Evolutionary conservation across 768 basidiomycete genomes (phyloP), one percentile per base, ranked within the genome.

Genomic region (Boletales sp.): DNA sequence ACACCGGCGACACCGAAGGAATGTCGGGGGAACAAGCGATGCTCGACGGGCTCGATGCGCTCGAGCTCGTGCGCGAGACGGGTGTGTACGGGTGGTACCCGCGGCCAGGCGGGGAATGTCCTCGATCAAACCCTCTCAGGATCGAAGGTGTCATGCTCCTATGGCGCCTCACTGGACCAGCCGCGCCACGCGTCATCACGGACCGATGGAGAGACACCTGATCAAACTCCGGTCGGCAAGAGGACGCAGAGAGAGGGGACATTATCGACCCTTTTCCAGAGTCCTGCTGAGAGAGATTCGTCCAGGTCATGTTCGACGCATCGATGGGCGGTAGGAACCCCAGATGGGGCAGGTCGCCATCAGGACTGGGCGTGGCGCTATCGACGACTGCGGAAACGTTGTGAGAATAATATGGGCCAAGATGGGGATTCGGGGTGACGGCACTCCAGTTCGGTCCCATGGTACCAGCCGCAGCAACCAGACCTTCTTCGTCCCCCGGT

Each of bases 101-200:
- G 45, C 82, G 72, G 51, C 61, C 68, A 11, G 70, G 70, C 36
- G 70, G 71, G 25, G 81, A 79, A 50, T 75, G 63, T 32, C 72
- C 71, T 56, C 79, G 80, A 39, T 71, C 74, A 46, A 74, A 80
- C 46, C 70, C 76, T 46, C 82, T 75, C 41, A 74, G 66, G 28
- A 83, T 54, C 0, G 82, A 82, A 9, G 88, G 87, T 8, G 88
- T 90, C 77, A 86, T 87, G 65, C 86, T 87, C 48, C 87, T 76
- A 61, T 88, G 82, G 41, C 88, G 74, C 45, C 86, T 72, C 41
- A 82, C 74, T 10, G 86, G 84, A 10, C 86, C 84, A n/a, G 77
- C 61, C 12, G 73, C 77, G 8, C 48, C 59, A 11, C 62, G 60
- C 14, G 57, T 48, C 50, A 59, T 60, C 15, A 56, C 44, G 12